Evolutionary conservation across 106 monocot genomes (phyloP).

Genomic region (Platanthera guangdongensis): DNA sequence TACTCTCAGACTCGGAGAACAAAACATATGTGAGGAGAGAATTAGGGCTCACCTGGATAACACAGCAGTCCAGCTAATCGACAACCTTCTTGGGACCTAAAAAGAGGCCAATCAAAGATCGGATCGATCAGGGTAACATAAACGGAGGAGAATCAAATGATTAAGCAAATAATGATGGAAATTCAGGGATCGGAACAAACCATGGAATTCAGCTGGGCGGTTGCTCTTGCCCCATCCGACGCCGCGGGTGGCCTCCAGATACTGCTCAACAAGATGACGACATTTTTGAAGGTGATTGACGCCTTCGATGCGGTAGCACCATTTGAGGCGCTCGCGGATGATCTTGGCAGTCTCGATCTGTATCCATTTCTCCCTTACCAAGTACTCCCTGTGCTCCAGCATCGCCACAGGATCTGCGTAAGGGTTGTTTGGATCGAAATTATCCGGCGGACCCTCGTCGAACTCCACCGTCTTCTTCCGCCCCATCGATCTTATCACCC

Average conservation of each 20-base stretch:
- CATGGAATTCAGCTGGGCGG: constrained; percentile 76
- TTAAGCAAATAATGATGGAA: neutral
- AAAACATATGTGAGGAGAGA: neutral
- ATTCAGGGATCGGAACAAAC: constrained; percentile 7
- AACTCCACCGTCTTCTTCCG: constrained; percentile 85
- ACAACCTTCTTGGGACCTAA: constrained; percentile 9
- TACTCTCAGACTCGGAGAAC: neutral
- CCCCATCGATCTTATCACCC: constrained; percentile 29
- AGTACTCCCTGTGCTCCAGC: constrained; percentile 80
- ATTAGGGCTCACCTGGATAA: neutral
- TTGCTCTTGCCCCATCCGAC: constrained; percentile 89
- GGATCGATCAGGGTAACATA: neutral
- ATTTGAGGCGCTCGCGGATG: constrained; percentile 66
- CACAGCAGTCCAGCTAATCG: neutral
- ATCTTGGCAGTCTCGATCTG: constrained; percentile 97
- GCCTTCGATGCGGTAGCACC: constrained; percentile 96
- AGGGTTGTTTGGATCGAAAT: constrained; percentile 74
- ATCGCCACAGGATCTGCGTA: constrained; percentile 91
- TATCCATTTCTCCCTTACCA: constrained; percentile 98
- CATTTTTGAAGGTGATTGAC: constrained; percentile 89
- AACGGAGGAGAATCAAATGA: neutral
- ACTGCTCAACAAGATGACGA: constrained; percentile 77
- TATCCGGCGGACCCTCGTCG: constrained; percentile 83
- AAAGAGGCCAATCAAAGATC: neutral
- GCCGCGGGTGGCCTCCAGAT: constrained; percentile 80